These are phyloP conservation scores for Aspergillus funiculosus DNA, from an alignment of 495 filamentous ascomycete species.

Conservation along the genomic window DNA sequence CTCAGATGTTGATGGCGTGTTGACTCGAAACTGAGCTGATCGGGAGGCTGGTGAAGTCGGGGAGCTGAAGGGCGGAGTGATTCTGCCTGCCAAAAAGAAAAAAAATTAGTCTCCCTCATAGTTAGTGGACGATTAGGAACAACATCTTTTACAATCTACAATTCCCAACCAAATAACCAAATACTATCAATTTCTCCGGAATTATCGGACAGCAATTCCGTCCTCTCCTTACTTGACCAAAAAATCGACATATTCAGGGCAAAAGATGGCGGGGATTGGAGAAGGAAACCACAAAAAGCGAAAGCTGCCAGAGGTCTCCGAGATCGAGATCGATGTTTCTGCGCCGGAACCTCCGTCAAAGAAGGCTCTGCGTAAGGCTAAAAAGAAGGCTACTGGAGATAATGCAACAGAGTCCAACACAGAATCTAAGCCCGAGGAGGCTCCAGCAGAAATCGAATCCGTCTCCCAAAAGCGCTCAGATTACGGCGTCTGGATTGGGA, in stretches of 20 bases:
- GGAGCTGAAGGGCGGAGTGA: slow-evolving; percentile 19
- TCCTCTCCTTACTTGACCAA: no score
- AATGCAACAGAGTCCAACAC: slow-evolving; percentile 27
- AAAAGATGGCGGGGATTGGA: slow-evolving; percentile 29
- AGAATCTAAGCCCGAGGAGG: slow-evolving; percentile 30
- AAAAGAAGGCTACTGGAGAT: slow-evolving; percentile 54
- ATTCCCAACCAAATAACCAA: not conserved
- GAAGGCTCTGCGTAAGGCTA: slow-evolving; percentile 74
- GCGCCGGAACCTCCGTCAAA: slow-evolving; percentile 91
- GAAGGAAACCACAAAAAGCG: slow-evolving; percentile 59
- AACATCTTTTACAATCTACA: no score
- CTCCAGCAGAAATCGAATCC: slow-evolving; percentile 28
- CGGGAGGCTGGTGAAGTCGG: not conserved
- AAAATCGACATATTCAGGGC: not conserved
- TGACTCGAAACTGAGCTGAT: not conserved
- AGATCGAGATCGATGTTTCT: slow-evolving; percentile 83
- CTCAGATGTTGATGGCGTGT: not conserved
- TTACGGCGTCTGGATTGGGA: slow-evolving; percentile 92
- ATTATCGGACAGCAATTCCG: no score
- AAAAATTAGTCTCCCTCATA: slow-evolving; percentile 14
- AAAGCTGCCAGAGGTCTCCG: slow-evolving; percentile 51
- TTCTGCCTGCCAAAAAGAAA: slow-evolving; percentile 30
- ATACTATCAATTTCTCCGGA: not conserved
- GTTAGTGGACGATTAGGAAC: no score
- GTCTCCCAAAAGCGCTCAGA: slow-evolving; percentile 58